Conservation (phyloP, 768 basidiomycete genomes). For the Mycena epipterygia region DNA sequence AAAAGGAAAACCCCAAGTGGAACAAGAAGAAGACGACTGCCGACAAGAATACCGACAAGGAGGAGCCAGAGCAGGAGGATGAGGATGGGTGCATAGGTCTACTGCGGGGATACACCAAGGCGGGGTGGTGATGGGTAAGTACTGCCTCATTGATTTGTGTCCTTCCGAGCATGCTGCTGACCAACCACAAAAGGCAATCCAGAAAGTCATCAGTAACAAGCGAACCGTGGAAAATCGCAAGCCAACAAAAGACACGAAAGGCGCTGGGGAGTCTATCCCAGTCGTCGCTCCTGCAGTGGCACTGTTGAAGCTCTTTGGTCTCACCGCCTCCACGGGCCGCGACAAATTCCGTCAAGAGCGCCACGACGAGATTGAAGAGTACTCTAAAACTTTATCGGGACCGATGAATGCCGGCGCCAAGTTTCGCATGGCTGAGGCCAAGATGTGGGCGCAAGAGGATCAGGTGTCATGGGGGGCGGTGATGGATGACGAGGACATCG, state of each 20-base stretch:
- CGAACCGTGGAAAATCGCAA: background rate
- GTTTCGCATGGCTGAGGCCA: conserved; percentile 12
- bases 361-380: background rate
- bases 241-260: background rate
- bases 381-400: background rate
- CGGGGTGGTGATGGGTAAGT: too few relatives aligned
- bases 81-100: background rate
- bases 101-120: conserved; percentile 10
- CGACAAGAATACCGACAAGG: conserved; percentile 3
- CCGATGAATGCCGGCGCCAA: conserved; percentile 9
- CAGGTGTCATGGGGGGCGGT: too few relatives aligned
- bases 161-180: too few relatives aligned
- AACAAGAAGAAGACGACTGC: background rate
- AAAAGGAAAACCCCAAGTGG: too few relatives aligned
- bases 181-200: too few relatives aligned
- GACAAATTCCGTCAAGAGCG: conserved; percentile 22
- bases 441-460: conserved; percentile 5
- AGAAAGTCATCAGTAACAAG: conserved; percentile 26
- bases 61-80: too few relatives aligned
- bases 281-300: background rate
- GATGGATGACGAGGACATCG: too few relatives aligned
- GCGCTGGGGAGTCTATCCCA: background rate
- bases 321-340: conserved; percentile 6
- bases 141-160: too few relatives aligned
- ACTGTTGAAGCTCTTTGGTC: background rate